A percentile compares a stretch with the other conserved stretches of the same genome.
phyloP scores from a whole-genome alignment of 108 stramenopile genomes.

The Cyclostephanos tholiformis region DNA sequence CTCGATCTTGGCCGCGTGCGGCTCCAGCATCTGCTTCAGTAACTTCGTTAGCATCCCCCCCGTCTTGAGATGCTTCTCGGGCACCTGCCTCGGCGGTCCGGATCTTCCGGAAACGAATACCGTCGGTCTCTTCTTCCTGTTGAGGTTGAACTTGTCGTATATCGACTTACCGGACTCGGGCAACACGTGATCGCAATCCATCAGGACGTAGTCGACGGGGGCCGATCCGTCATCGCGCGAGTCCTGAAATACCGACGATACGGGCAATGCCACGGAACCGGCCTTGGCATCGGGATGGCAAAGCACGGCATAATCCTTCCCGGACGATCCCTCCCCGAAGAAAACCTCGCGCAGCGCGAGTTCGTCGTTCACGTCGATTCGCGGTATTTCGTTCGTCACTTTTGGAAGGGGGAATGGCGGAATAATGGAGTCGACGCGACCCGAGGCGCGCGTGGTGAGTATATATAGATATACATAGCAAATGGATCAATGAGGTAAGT shows the following conservation, averaged over 20 bases:
- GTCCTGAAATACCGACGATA: constrained; percentile 78
- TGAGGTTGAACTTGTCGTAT: constrained; percentile 75
- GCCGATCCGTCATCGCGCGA: constrained; percentile 67
- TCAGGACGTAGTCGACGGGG: constrained; percentile 68
- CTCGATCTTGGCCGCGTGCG: constrained; percentile 86
- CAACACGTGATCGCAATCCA: constrained; percentile 77
- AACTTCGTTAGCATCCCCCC: constrained; percentile 80
- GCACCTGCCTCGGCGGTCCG: constrained; percentile 81
- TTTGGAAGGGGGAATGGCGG: too few species aligned
- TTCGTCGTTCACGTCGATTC: constrained; percentile 72
- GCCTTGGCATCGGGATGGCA: constrained; percentile 62
- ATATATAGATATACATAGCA: too few species aligned
- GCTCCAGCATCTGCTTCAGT: constrained; percentile 71
- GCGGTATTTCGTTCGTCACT: constrained; percentile 55
- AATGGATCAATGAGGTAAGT: too few species aligned
- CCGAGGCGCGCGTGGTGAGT: too few species aligned
- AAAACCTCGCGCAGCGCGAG: constrained; percentile 79
- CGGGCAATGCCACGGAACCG: constrained; percentile 52
- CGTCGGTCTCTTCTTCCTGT: constrained; percentile 71
- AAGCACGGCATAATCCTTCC: constrained; percentile 74
- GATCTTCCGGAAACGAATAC: constrained; percentile 80
- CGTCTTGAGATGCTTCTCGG: constrained; percentile 79
- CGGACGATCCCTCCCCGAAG: constrained; percentile 70
- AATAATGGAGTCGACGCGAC: too few species aligned
- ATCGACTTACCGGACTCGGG: constrained; percentile 71